Base-by-base conservation (phyloP, 495 filamentous ascomycete genomes). In the Elasticomyces elasticus region DNA sequence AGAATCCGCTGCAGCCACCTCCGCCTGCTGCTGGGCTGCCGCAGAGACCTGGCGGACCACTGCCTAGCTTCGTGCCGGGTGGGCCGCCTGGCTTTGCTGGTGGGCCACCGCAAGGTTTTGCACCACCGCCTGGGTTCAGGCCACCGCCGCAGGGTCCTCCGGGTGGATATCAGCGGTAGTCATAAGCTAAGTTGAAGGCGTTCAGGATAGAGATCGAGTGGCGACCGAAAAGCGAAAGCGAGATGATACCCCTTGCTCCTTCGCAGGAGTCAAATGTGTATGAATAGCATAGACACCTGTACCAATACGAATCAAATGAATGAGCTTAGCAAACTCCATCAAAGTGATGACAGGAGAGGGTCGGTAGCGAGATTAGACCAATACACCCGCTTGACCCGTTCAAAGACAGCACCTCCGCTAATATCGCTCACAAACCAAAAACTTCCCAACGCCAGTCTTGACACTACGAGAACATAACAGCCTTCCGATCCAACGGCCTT, bases 401-500 rank as follows among this genome's bases (percentile, higher is more conserved):
- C n/a, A n/a, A n/a, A n/a, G n/a, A n/a, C n/a, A n/a, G n/a, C n/a
- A n/a, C n/a, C n/a, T n/a, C n/a, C n/a, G n/a, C n/a, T n/a, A n/a
- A n/a, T n/a, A n/a, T n/a, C n/a, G n/a, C n/a, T n/a, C n/a, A n/a
- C n/a, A n/a, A n/a, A n/a, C n/a, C n/a, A n/a, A n/a, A n/a, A n/a
- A n/a, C n/a, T n/a, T n/a, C n/a, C n/a, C n/a, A n/a, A n/a, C n/a
- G n/a, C n/a, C n/a, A n/a, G n/a, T n/a, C n/a, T n/a, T n/a, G n/a
- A n/a, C n/a, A n/a, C 28, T 28, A 55, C 7, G 53, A 55, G 40
- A 95, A 95, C 51, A 85, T 90, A 11, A 95, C 87, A 65, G 94
- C 94, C 74, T 94, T 95, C 52, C 89, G 88, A 76, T 96, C 92
- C 66, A 81, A 80, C 47, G 92, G 92, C 63, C 80, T 71, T 30